These are phyloP conservation scores for Coemansia sp. DNA, from an alignment of 192 early-diverging fungal species.

Conservation along the genomic window DNA sequence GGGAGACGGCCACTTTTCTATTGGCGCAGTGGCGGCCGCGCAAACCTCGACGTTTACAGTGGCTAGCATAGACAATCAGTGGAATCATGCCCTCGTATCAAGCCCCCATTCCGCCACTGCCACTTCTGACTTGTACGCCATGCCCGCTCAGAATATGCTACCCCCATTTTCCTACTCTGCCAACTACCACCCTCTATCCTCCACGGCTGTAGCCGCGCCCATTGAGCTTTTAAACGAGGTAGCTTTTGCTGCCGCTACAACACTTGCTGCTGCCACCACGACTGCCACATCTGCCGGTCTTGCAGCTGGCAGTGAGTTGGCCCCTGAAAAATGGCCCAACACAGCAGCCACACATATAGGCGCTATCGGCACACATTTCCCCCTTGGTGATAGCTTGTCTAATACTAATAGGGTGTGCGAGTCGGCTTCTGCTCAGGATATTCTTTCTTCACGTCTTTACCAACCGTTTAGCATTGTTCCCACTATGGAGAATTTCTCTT, in stretches of 20 bases:
- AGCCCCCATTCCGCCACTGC: conserved; percentile 54
- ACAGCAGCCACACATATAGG: conserved; percentile 25
- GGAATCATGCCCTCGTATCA: conserved; percentile 46
- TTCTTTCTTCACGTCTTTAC: conserved; percentile 33
- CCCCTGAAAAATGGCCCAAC: conserved; percentile 45
- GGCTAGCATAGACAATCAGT: conserved; percentile 25
- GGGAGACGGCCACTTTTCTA: background rate
- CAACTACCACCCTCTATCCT: conserved; percentile 2
- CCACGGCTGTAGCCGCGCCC: conserved; percentile 9
- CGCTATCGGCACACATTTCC: conserved; percentile 4
- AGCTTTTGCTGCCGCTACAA: conserved; percentile 24
- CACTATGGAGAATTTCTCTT: conserved; percentile 48
- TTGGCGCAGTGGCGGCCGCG: conserved; percentile 8
- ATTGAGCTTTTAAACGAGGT: conserved; percentile 24
- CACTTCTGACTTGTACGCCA: conserved; percentile 56
- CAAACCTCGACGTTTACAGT: conserved; percentile 27
- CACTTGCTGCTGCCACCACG: conserved; percentile 43
- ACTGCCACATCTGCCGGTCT: conserved; percentile 42
- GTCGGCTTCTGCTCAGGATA: conserved; percentile 24
- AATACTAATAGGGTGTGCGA: conserved; percentile 35
- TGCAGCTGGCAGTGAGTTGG: conserved; percentile 36
- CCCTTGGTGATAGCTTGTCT: conserved; percentile 7
- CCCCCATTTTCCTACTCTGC: conserved; percentile 3
- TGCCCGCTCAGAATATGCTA: conserved; percentile 33
- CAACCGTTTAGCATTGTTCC: conserved; percentile 31